phyloP scores from a whole-genome alignment of 2,329 filamentous ascomycete species.

The Ceratocystiopsis sp. region DNA sequence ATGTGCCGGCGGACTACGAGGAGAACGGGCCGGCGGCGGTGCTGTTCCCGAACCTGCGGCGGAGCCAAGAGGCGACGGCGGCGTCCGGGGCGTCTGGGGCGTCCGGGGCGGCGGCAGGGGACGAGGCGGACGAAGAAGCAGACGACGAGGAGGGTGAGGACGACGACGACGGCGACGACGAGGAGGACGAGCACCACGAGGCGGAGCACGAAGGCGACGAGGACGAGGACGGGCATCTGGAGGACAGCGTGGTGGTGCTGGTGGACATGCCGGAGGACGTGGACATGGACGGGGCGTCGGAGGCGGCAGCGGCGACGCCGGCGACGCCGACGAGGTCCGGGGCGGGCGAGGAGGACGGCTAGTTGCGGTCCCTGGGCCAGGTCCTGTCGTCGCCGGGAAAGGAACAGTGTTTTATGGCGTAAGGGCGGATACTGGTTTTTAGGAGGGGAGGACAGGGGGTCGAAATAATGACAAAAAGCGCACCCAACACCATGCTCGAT shows the following conservation, averaged over 20 bases:
- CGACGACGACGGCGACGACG: neutral
- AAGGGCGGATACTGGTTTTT: too few species aligned
- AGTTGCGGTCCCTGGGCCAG: too few species aligned
- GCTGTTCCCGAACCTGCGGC: slow-evolving; percentile 33
- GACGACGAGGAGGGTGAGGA: slow-evolving; percentile 11
- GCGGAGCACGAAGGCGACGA: neutral
- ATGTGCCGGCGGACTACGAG: slow-evolving; percentile 41
- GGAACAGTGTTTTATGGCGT: too few species aligned
- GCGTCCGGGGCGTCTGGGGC: slow-evolving; percentile 1
- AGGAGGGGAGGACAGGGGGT: too few species aligned
- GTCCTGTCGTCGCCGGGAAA: too few species aligned
- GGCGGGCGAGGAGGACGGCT: neutral
- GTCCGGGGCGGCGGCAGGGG: neutral
- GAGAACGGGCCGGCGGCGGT: slow-evolving; percentile 36
- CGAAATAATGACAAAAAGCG: too few species aligned
- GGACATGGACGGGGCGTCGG: slow-evolving; percentile 1
- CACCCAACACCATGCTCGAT: too few species aligned
- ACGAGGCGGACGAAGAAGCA: slow-evolving; percentile 4
- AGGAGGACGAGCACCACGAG: neutral
- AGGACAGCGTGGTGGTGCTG: too few species aligned
- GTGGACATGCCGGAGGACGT: too few species aligned
- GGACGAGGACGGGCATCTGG: neutral
- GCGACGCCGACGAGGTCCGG: neutral
- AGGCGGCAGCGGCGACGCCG: neutral
- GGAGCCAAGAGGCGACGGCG: slow-evolving; percentile 16